Conservation (phyloP, 106 monocot genomes). For the Dendrobium huoshanense region DNA sequence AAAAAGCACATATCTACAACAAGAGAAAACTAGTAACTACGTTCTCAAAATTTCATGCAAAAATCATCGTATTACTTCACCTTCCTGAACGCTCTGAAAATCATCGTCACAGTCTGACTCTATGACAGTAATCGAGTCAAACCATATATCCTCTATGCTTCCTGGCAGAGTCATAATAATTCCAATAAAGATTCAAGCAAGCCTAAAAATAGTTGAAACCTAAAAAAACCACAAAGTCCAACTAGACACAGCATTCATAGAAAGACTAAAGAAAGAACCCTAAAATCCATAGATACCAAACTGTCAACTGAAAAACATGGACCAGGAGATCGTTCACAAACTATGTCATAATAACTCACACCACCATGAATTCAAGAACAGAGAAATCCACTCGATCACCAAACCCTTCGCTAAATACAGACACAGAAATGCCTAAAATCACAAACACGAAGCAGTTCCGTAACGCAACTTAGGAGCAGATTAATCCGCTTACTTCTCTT, state of each 20-base stretch:
- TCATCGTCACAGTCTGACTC: constrained; percentile 92
- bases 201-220: neutral
- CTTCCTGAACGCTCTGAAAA: constrained; percentile 74
- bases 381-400: neutral
- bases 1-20: neutral
- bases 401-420: neutral
- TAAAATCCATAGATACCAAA: neutral
- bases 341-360: neutral
- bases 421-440: neutral
- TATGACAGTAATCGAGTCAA: constrained; percentile 43
- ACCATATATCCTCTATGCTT: constrained; percentile 77
- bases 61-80: constrained; percentile 29
- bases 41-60: neutral
- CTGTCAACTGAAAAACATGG: neutral
- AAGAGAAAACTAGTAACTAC: neutral
- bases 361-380: neutral
- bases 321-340: neutral
- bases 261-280: neutral
- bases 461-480: neutral
- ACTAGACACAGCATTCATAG: neutral
- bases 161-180: constrained; percentile 18
- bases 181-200: neutral
- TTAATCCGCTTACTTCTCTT: neutral
- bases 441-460: neutral
- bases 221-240: neutral